Evolutionary conservation across 2,329 filamentous ascomycete species (phyloP), one percentile per base, ranked within the genome.

Genomic region (Sclerotinia nivalis): DNA sequence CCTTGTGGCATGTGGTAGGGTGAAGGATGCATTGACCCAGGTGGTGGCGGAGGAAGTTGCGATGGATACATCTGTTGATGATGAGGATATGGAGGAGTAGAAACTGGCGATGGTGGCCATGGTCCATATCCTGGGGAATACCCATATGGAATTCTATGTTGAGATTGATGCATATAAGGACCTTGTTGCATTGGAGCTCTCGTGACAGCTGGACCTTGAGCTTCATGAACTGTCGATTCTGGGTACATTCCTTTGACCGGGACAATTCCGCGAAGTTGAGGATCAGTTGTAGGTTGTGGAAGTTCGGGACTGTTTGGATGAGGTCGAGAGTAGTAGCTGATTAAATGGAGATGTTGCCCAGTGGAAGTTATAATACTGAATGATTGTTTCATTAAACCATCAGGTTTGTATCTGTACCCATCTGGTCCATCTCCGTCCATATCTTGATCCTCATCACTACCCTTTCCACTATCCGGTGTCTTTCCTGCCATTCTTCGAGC

Each of bases 321-420:
- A 40, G 92, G 92, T 69, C 94, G 88, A 4, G 93, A 91, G 81
- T 94, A 98, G 83, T 99, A 99, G 76, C 95, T 97, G 82, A 99
- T 99, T 66, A 99, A 87, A 82, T 99, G 96, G 2, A 99, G 88
- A 79, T 98, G 96, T 77, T 97, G 93, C 74, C 93, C 88, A 50
- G 86, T 89, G 1, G 92, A 93, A 1, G 96, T 98, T 31, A 94
- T 97, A 82, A 99, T 98, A 82, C 95, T 98, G 85, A 98, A 99
- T 0, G 96, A 98, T 82, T 99, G 96, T 86, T 99, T 99, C 93
- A 98, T 97, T 5, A 99, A 86, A 0, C 96, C 96, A 77, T 99
- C 96, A 13, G 91, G 92, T 84, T 97, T 99, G 82, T 97, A 97
- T 73, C 93, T 86, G 80, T 97, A 97, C 55, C 93, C 93, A 79